Evolutionary conservation across 345 rosid genomes (phyloP), one percentile per base, ranked within the genome.

Genomic region (Linum trigynum): DNA sequence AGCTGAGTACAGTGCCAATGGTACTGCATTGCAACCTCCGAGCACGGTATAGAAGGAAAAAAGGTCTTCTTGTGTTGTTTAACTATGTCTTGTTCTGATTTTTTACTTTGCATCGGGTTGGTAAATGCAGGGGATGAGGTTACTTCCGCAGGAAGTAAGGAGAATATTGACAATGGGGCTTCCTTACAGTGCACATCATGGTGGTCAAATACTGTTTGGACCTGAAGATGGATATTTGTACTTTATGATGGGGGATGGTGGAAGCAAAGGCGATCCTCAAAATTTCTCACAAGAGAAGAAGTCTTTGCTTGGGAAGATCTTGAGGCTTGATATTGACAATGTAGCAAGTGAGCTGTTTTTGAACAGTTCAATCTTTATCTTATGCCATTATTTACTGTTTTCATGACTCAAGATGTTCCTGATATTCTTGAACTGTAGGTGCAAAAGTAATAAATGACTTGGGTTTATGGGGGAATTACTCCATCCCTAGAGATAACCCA

Each of bases 201-300:
- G 76, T 7, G 85, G 84, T 35, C 84, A 85, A 63, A 83, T 85
- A 71, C 81, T 81, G 56, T 82, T 85, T 5, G 87, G 85, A 61
- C 83, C 83, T 1, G 74, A 69, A 63, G 90, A 83, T 70, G 83
- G 81, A 5, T 83, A 76, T 69, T 57, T 81, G 39, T 85, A 85
- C 66, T 72, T 83, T 67, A 83, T 78, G 80, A 76, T 81, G 77
- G 81, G 80, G 51, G 85, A 85, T 78, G 79, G 76, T 15, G 76
- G 75, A 70, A 38, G 70, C 5, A 59, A 17, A 35, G 83, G 76
- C 43, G 85, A 77, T 75, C 73, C 75, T 50, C 55, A 73, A 67
- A 79, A 79, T 71, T 81, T 79, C 70, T 62, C 85, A 17, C 86
- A 81, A 61, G 79, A 78, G 71, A 79, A 85, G 78, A 78, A 75